phyloP scores from a whole-genome alignment of 768 basidiomycete genomes.

The Suillus luteus region DNA sequence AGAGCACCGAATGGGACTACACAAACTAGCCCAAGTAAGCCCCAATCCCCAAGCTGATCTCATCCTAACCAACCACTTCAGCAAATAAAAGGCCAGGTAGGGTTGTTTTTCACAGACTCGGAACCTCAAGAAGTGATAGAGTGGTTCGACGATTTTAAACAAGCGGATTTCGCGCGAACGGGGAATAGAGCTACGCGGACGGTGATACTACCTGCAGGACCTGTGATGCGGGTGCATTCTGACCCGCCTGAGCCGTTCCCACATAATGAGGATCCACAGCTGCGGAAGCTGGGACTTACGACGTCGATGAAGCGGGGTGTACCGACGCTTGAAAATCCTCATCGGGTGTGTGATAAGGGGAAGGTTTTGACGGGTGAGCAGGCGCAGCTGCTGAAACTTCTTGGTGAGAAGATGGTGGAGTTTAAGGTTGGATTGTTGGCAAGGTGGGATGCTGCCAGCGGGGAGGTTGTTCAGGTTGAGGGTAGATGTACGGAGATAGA shows the following conservation, averaged over 20 bases:
- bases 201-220: slow-evolving; percentile 77
- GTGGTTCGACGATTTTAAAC: slow-evolving; percentile 92
- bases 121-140: slow-evolving; percentile 88
- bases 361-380: slow-evolving; percentile 82
- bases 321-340: slow-evolving; percentile 77
- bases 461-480: slow-evolving; percentile 63
- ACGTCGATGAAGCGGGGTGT: slow-evolving; percentile 88
- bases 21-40: slow-evolving; percentile 76
- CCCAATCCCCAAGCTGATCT: background rate
- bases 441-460: slow-evolving; percentile 71
- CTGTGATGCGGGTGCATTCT: slow-evolving; percentile 78
- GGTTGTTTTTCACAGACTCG: slow-evolving; percentile 88
- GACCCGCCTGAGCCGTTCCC: slow-evolving; percentile 90
- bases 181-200: slow-evolving; percentile 79
- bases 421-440: slow-evolving; percentile 75
- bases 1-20: slow-evolving; percentile 78
- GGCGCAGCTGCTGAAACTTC: slow-evolving; percentile 89
- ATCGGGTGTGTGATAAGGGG: slow-evolving; percentile 83
- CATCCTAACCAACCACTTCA: slow-evolving; percentile 33
- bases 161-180: slow-evolving; percentile 88
- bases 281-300: slow-evolving; percentile 86
- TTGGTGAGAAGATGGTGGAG: slow-evolving; percentile 85
- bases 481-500: slow-evolving; percentile 36
- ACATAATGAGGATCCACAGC: slow-evolving; percentile 96
- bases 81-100: slow-evolving; percentile 95